A percentile compares a stretch with the other conserved stretches of the same genome.
Conservation (phyloP, 805 yeast species). For the Brettanomyces anomalus region DNA sequence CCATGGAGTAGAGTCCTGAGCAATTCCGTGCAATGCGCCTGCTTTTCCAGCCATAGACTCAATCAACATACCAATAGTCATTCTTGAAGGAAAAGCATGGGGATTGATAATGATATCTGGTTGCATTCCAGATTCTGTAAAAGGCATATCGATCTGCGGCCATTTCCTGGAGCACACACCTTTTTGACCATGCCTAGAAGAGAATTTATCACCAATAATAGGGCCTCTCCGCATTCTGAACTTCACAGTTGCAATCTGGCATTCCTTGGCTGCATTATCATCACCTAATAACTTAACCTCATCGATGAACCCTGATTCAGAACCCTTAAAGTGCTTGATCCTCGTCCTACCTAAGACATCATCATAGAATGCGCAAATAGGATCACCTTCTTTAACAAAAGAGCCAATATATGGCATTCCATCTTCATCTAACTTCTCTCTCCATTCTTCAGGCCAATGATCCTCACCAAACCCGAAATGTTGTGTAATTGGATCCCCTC, state of each 20-base stretch:
- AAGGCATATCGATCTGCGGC: conserved; percentile 97
- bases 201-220: conserved; percentile 93
- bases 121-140: conserved; percentile 90
- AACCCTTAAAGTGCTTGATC: conserved; percentile 85
- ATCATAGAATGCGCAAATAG: conserved; percentile 86
- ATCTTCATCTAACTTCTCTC: conserved; percentile 78
- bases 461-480: conserved; percentile 93
- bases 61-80: conserved; percentile 99
- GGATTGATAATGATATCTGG: conserved; percentile 98
- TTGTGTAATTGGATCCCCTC: conserved; percentile 92
- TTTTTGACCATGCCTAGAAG: conserved; percentile 96
- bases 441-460: conserved; percentile 89
- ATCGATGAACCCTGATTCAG: conserved; percentile 91
- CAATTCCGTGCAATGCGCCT: conserved; percentile 95
- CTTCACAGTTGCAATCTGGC: conserved; percentile 80
- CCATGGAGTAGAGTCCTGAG: conserved; percentile 98
- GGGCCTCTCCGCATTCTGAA: conserved; percentile 88
- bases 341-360: conserved; percentile 86
- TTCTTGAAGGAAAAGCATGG: conserved; percentile 99
- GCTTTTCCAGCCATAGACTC: conserved; percentile 98
- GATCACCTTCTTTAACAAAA: conserved; percentile 89
- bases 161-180: conserved; percentile 98
- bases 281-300: conserved; percentile 91
- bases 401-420: conserved; percentile 90
- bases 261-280: conserved; percentile 66